Percentiles rank a stretch among this genome's conserved stretches.
These are phyloP conservation scores for Ophiostoma ips DNA, from an alignment of 2,329 filamentous ascomycete species.

Conservation along the genomic window DNA sequence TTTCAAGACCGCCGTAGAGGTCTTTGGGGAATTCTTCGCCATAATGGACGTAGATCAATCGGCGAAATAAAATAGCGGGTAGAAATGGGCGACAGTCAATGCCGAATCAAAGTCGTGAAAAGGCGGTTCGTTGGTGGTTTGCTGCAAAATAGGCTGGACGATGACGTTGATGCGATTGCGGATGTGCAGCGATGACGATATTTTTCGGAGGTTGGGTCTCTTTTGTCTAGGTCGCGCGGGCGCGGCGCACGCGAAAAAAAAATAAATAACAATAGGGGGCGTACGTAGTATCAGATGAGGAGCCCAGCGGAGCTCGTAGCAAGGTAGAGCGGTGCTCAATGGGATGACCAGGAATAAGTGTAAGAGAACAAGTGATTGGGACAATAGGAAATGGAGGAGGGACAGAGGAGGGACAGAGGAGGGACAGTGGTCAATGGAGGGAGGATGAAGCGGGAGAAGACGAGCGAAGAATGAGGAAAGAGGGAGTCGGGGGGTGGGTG, in stretches of 20 bases:
- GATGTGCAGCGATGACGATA: constrained; percentile 3
- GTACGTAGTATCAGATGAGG: not conserved
- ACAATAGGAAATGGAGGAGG: not conserved
- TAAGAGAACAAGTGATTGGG: not conserved
- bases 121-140: constrained; percentile 15
- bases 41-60: constrained; percentile 23
- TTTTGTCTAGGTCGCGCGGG: not conserved
- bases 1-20: constrained; percentile 29
- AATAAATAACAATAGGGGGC: not conserved
- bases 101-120: not conserved
- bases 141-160: not conserved
- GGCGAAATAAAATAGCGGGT: not conserved
- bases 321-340: not conserved
- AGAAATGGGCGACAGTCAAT: not conserved
- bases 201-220: not conserved
- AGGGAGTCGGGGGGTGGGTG: not conserved
- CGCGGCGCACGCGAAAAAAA: not conserved
- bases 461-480: not conserved
- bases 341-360: not conserved
- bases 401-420: not conserved
- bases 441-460: not conserved
- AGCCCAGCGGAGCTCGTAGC: not conserved
- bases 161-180: constrained; percentile 3
- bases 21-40: constrained; percentile 28
- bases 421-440: not conserved